Base-by-base conservation (phyloP, 1,284 basidiomycete species). In the Gymnopus androsaceus region DNA sequence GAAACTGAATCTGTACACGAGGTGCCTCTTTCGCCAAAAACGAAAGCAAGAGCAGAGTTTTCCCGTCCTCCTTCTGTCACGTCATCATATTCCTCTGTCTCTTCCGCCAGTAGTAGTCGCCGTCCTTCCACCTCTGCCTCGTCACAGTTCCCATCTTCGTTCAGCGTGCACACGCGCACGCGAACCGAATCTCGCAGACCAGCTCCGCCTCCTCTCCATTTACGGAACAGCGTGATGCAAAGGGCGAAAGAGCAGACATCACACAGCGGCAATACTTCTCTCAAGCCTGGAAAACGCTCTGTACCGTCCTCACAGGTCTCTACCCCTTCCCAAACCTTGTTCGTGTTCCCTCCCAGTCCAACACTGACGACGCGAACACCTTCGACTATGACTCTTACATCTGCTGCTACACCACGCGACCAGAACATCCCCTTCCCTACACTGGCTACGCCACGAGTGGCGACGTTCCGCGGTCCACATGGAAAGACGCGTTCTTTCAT, bases 301-400 rank as follows among this genome's bases (percentile, higher is more conserved):
- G 46, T 34, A 37, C 42, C 57, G 7, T 45, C 60, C 61, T 48
- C 65, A 8, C 51, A 54, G 25, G 56, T 56, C 30, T 54, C 69
- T 60, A 72, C 76, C 59, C 81, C 83, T 27, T 81, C 88, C 1
- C 90, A 92, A 67, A 92, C 89, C 0, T 75, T 92, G 46, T 92
- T 92, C 64, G 85, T 92, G 37, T 92, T 92, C 67, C 90, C 90
- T 3, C 88, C 90, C 34, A 90, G 88, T 12, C 88, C 89, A 8
- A 87, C 82, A 6, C 67, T 80, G 55, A 76, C 75, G 56, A 77
- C 81, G 38, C 80, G 83, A 45, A 91, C 83, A 56, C 87, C 85
- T 44, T 86, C 82, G 60, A 92, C 84, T 45, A 85, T 86, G 78
- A 90, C 84, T 50, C 73, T 90, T 60, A 91, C 79, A 59, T 88